phyloP scores from a whole-genome alignment of 2,329 filamentous ascomycete genomes.

The Botrytis tulipae region DNA sequence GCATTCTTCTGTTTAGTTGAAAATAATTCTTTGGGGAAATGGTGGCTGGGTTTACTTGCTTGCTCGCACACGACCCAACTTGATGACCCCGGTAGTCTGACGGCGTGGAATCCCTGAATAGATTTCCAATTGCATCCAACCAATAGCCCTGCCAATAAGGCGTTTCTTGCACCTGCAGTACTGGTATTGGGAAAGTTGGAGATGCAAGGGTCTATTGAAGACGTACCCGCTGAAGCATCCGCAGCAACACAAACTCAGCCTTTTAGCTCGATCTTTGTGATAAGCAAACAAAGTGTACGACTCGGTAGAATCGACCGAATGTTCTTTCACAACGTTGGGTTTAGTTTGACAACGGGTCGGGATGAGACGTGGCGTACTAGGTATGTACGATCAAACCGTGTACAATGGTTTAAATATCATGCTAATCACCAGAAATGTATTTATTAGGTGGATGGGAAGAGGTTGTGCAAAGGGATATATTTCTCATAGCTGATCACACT shows the following conservation, averaged over 20 bases:
- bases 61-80: conserved; percentile 18
- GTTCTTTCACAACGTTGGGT: conserved; percentile 19
- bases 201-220: conserved; percentile 8
- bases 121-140: conserved; percentile 6
- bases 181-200: background rate
- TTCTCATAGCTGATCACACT: background rate
- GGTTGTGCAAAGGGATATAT: background rate
- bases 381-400: conserved; percentile 19
- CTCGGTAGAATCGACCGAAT: conserved; percentile 28
- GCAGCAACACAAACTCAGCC: conserved; percentile 29
- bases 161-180: conserved; percentile 12
- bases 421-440: background rate
- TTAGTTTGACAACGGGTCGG: conserved; percentile 20
- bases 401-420: conserved; percentile 6
- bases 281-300: conserved; percentile 29
- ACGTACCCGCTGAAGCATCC: conserved; percentile 21
- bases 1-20: background rate
- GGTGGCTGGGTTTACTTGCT: conserved; percentile 14
- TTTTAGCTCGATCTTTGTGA: conserved; percentile 24
- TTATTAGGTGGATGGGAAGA: background rate
- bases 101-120: conserved; percentile 16
- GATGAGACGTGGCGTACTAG: conserved; percentile 8
- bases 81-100: conserved; percentile 12
- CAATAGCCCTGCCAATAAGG: conserved; percentile 14
- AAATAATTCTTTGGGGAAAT: conserved; percentile 12